These are phyloP conservation scores for Dipodascus albidus DNA, from an alignment of 805 yeast species.

Conservation along the genomic window DNA sequence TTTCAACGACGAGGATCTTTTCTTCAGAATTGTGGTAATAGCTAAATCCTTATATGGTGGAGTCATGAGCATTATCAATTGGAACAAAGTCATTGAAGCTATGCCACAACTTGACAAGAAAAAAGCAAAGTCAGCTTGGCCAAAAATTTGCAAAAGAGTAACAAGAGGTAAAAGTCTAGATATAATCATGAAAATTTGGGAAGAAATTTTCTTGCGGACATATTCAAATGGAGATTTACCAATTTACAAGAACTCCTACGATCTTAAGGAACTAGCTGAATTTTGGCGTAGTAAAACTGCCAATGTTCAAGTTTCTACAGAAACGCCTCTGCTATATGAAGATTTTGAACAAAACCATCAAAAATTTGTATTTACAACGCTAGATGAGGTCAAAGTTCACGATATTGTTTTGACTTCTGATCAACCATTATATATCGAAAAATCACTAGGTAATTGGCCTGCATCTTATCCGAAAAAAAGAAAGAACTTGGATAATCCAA, in stretches of 20 bases:
- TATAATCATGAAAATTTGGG: slow-evolving; percentile 36
- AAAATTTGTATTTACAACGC: slow-evolving; percentile 31
- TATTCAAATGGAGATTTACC: slow-evolving; percentile 39
- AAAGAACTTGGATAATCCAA: background rate
- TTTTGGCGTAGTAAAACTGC: background rate
- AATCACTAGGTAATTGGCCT: background rate
- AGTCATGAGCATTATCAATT: slow-evolving; percentile 45
- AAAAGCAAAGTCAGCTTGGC: slow-evolving; percentile 56
- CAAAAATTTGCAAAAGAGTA: slow-evolving; percentile 41
- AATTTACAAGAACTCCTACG: slow-evolving; percentile 27
- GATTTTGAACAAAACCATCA: slow-evolving; percentile 33
- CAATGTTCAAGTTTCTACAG: slow-evolving; percentile 27
- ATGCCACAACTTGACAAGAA: slow-evolving; percentile 34
- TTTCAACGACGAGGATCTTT: slow-evolving; percentile 32
- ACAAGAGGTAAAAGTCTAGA: slow-evolving; percentile 21
- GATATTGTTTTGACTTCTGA: slow-evolving; percentile 39
- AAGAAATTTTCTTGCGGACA: slow-evolving; percentile 45
- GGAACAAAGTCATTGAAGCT: slow-evolving; percentile 45
- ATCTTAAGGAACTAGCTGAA: slow-evolving; percentile 34
- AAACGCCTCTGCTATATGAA: slow-evolving; percentile 16
- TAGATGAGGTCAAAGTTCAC: slow-evolving; percentile 17
- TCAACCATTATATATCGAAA: slow-evolving; percentile 14
- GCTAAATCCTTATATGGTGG: slow-evolving; percentile 41
- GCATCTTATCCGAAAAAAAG: too few species aligned
- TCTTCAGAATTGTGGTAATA: slow-evolving; percentile 57